Conservation (phyloP, 1,139 yeast species). For the Schwanniomyces etchellsii region DNA sequence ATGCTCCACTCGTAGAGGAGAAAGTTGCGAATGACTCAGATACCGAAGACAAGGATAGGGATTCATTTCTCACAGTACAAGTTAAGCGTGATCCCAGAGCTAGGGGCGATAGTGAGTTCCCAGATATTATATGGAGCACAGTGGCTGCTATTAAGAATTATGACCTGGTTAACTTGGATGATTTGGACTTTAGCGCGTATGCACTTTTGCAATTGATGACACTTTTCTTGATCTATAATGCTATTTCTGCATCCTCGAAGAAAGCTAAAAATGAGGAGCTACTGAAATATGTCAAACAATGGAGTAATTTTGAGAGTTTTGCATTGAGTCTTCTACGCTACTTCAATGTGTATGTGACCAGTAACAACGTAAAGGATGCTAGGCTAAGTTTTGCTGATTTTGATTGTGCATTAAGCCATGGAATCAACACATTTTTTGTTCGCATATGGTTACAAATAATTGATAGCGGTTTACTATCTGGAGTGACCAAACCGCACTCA, state of each 20-base stretch:
- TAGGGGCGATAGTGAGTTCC: background rate
- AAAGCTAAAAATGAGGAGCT: background rate
- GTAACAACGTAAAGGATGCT: conserved; percentile 12
- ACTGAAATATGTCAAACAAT: conserved; percentile 11
- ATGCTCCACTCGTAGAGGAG: conserved; percentile 1
- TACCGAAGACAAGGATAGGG: background rate
- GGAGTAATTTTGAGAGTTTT: conserved; percentile 28
- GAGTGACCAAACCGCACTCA: no score
- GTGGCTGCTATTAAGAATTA: conserved; percentile 13
- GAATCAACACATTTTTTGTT: conserved; percentile 33
- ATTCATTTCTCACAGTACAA: background rate
- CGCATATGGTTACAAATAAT: conserved; percentile 21
- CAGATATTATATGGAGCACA: conserved; percentile 14
- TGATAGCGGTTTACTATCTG: no score
- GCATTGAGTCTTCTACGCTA: conserved; percentile 38
- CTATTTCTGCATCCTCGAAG: no score
- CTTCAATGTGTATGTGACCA: conserved; percentile 28
- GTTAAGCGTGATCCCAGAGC: background rate
- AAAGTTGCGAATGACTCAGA: conserved; percentile 1
- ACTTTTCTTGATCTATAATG: conserved; percentile 28
- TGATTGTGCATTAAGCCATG: conserved; percentile 16
- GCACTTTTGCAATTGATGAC: conserved; percentile 36
- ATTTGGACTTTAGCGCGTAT: conserved; percentile 25
- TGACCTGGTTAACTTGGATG: conserved; percentile 25
- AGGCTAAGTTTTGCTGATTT: conserved; percentile 32